Evolutionary conservation across 441 rosid genomes (phyloP), one percentile per base, ranked within the genome.

Genomic region (Melastoma candidum): DNA sequence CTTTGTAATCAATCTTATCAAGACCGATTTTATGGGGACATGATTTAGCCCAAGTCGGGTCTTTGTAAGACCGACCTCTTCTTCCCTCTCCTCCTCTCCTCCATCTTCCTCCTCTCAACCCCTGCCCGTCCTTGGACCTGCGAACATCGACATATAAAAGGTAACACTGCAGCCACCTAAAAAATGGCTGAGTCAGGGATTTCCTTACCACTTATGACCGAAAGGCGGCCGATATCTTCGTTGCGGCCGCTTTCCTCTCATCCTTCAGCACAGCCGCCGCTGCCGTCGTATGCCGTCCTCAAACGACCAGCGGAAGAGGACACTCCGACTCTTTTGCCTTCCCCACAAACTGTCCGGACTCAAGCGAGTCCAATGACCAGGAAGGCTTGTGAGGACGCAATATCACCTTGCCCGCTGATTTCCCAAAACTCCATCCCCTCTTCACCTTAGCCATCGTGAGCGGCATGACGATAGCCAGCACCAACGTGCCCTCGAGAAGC

Each of bases 341-440:
- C 29, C 48, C 58, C 10, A 46, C 60, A 17, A 32, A 61, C 24
- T 44, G 64, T 12, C 59, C 12, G 43, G 68, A 62, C 22, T 58
- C 50, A 43, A 68, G 56, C 4, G 68, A 66, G 47, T 77, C 77
- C 26, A 71, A 44, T 0, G 86, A 71, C 53, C 49, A 63, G 5
- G 76, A 64, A 26, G 48, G 26, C 59, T 32, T 68, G 53, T 62
- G 74, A 26, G 8, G 24, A 51, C 8, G 41, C 7, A 9, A 36
- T 6, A 9, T 66, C 26, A 65, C 72, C 59, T 60, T 74, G 57
- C 63, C 54, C 14, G 64, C 12, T 2, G 77, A 72, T 65, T 62
- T 84, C 12, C 87, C 72, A 44, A 81, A 79, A 66, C 93, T 84
- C 93, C 85, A 81, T 61, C 81, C 60, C 64, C 76, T 64, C 56